Conservation (phyloP, 164 flowering plant species). For the Platanus orientalis region DNA sequence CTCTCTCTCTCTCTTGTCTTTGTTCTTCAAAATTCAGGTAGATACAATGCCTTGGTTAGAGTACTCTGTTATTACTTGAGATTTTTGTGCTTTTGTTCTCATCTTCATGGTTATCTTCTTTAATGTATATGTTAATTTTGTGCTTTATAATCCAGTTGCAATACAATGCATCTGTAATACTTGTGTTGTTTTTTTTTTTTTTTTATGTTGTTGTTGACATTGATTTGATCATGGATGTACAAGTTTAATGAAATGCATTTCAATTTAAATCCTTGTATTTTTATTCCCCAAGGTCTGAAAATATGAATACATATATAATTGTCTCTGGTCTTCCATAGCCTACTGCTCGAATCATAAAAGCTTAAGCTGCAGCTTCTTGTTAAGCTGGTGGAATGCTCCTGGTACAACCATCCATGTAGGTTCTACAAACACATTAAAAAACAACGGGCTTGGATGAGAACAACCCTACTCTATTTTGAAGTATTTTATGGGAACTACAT, state of each 20-base stretch:
- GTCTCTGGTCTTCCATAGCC: slow-evolving; percentile 23
- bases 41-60: neutral
- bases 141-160: neutral
- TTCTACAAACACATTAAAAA: slow-evolving; percentile 31
- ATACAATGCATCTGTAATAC: neutral
- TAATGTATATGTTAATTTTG: neutral
- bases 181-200: no score
- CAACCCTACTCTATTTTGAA: slow-evolving; percentile 27
- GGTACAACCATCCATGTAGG: slow-evolving; percentile 23
- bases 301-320: slow-evolving; percentile 46
- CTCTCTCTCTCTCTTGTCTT: no score
- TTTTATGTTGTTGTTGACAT: neutral
- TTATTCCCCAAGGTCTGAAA: slow-evolving; percentile 17
- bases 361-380: slow-evolving; percentile 55
- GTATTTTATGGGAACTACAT: slow-evolving; percentile 38
- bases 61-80: neutral
- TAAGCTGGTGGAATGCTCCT: slow-evolving; percentile 32
- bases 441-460: slow-evolving; percentile 48
- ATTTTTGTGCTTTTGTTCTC: neutral
- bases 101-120: neutral
- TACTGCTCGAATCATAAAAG: slow-evolving; percentile 53
- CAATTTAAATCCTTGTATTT: slow-evolving; percentile 6
- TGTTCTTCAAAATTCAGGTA: no score
- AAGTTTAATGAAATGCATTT: slow-evolving; percentile 11
- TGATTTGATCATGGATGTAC: slow-evolving; percentile 3